Conservation (phyloP, 225 moss, liverwort and hornwort genomes). For the Physcomitrellopsis africana region DNA sequence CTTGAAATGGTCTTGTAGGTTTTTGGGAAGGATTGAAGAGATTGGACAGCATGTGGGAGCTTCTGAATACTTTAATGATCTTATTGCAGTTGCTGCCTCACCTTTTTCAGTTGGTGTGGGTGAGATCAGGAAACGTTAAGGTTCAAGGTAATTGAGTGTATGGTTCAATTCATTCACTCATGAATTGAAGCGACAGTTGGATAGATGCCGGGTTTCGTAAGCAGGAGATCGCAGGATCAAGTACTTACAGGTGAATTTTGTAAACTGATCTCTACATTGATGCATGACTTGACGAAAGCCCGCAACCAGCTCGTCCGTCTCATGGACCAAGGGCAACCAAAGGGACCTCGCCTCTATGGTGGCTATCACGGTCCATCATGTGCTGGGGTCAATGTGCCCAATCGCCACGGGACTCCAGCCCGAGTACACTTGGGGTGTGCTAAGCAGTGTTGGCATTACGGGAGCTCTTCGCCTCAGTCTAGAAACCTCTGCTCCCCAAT, state of each 20-base stretch:
- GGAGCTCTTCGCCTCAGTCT: conserved; percentile 8
- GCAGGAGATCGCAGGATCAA: conserved; percentile 29
- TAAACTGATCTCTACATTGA: conserved; percentile 42
- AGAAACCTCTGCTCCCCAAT: conserved; percentile 26
- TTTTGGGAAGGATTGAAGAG: background rate
- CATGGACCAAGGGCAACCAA: conserved; percentile 31
- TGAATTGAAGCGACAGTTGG: conserved; percentile 19
- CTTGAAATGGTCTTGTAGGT: conserved; percentile 16
- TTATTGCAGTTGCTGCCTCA: background rate
- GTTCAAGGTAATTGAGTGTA: background rate
- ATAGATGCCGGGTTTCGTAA: conserved; percentile 38
- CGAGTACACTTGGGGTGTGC: conserved; percentile 24
- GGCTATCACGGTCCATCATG: conserved; percentile 23
- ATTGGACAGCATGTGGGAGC: background rate
- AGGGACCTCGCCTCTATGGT: conserved; percentile 22
- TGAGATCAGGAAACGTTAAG: conserved; percentile 8
- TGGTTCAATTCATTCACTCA: background rate
- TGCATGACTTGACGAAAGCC: conserved; percentile 47
- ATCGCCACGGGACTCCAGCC: conserved; percentile 29
- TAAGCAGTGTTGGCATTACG: conserved; percentile 37
- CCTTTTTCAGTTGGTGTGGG: background rate
- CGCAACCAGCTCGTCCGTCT: conserved; percentile 44
- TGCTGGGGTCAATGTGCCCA: conserved; percentile 4
- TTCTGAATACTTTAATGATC: background rate
- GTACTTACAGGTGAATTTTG: conserved; percentile 32